phyloP scores from a whole-genome alignment of 1,139 yeast species.

The Hansenula anomala region DNA sequence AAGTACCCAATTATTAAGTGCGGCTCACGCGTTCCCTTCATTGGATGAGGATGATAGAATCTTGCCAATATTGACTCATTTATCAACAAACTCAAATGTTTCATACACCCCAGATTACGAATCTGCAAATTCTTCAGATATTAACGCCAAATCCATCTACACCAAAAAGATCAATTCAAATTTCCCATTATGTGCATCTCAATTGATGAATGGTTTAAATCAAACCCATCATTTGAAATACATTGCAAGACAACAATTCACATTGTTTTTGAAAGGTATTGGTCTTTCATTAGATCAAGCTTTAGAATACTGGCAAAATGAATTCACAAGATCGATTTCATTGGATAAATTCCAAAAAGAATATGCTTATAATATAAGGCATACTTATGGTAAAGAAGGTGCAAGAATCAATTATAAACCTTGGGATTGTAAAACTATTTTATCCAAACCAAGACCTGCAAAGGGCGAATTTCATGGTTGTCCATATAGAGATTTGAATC shows the following conservation, averaged over 20 bases:
- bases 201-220: slow-evolving; percentile 57
- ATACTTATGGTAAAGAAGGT: slow-evolving; percentile 90
- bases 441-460: slow-evolving; percentile 67
- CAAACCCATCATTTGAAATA: slow-evolving; percentile 71
- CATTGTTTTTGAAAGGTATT: slow-evolving; percentile 81
- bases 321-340: slow-evolving; percentile 63
- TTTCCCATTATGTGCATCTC: slow-evolving; percentile 80
- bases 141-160: slow-evolving; percentile 62
- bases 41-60: slow-evolving; percentile 90
- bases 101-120: slow-evolving; percentile 25
- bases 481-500: slow-evolving; percentile 74
- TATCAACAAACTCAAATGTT: slow-evolving; percentile 62
- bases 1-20: slow-evolving; percentile 48
- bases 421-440: slow-evolving; percentile 75
- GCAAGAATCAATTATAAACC: slow-evolving; percentile 82
- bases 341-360: slow-evolving; percentile 82
- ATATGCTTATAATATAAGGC: slow-evolving; percentile 82
- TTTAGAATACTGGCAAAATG: slow-evolving; percentile 73
- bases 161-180: slow-evolving; percentile 51
- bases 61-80: slow-evolving; percentile 73
- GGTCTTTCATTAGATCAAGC: slow-evolving; percentile 90
- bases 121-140: slow-evolving; percentile 36
- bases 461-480: slow-evolving; percentile 85
- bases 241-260: slow-evolving; percentile 80
- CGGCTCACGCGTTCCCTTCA: slow-evolving; percentile 77